Evolutionary conservation across 1,139 yeast genomes (phyloP).

Genomic region (Debaryomyces coudertii): DNA sequence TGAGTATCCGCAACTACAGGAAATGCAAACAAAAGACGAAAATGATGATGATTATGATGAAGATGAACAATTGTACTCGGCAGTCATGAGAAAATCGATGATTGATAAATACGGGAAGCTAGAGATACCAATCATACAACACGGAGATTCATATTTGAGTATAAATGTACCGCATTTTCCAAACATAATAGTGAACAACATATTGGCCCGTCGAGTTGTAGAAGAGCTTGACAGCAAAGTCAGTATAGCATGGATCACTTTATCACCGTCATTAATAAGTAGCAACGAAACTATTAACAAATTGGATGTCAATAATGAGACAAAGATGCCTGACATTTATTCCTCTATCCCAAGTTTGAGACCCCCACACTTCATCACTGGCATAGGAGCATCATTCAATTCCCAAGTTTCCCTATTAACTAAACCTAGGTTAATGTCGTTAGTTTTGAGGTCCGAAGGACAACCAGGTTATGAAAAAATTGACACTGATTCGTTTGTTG

Average conservation of each 20-base stretch:
- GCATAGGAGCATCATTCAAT: slow-evolving; percentile 48
- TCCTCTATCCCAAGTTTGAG: slow-evolving; percentile 35
- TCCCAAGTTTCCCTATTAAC: slow-evolving; percentile 29
- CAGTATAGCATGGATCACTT: slow-evolving; percentile 30
- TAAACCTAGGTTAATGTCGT: slow-evolving; percentile 19
- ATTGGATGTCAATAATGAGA: slow-evolving; percentile 26
- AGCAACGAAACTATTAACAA: slow-evolving; percentile 33
- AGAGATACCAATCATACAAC: slow-evolving; percentile 29
- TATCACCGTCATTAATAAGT: slow-evolving; percentile 42
- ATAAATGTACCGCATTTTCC: slow-evolving; percentile 38
- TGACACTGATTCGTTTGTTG: slow-evolving; percentile 41
- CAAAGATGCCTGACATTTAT: slow-evolving; percentile 14
- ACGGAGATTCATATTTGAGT: slow-evolving; percentile 16
- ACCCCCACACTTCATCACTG: slow-evolving; percentile 62
- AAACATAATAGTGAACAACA: slow-evolving; percentile 34
- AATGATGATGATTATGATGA: slow-evolving; percentile 50
- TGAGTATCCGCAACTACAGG: slow-evolving; percentile 24
- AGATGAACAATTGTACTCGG: slow-evolving; percentile 55
- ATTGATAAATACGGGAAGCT: slow-evolving; percentile 26
- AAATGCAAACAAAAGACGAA: slow-evolving; percentile 15
- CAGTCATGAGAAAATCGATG: slow-evolving; percentile 28
- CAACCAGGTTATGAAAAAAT: slow-evolving; percentile 57
- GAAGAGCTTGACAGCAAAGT: slow-evolving; percentile 15
- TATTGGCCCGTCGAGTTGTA: slow-evolving; percentile 29
- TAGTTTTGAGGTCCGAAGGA: slow-evolving; percentile 57